These are phyloP conservation scores for Antrodiella citrinella DNA, from an alignment of 768 basidiomycete genomes.

Conservation along the genomic window DNA sequence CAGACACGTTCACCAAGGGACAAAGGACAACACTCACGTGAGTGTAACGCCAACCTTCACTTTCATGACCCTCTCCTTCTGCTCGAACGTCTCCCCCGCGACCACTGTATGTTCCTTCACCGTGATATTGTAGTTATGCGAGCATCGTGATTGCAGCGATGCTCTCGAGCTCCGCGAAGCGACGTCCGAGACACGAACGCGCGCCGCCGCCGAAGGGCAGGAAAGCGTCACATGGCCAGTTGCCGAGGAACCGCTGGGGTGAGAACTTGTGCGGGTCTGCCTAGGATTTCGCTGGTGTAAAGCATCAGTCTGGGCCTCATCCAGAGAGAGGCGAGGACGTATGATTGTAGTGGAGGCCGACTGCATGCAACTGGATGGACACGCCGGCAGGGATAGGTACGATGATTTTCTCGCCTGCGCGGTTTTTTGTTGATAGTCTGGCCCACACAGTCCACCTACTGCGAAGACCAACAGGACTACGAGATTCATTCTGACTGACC, in stretches of 20 bases:
- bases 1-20: neutral
- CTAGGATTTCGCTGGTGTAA: slow-evolving; percentile 31
- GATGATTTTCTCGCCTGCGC: slow-evolving; percentile 17
- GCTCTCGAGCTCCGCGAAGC: slow-evolving; percentile 41
- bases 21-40: slow-evolving; percentile 14
- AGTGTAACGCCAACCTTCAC: slow-evolving; percentile 14
- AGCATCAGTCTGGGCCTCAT: neutral
- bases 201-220: slow-evolving; percentile 43
- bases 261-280: slow-evolving; percentile 27
- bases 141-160: slow-evolving; percentile 41
- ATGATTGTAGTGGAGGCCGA: slow-evolving; percentile 29
- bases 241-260: slow-evolving; percentile 37
- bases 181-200: slow-evolving; percentile 15
- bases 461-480: neutral
- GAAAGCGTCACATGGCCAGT: slow-evolving; percentile 50
- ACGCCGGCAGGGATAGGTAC: slow-evolving; percentile 24
- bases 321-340: slow-evolving; percentile 7
- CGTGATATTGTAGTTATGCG: slow-evolving; percentile 36
- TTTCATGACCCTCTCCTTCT: slow-evolving; percentile 23
- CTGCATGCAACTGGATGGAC: slow-evolving; percentile 17
- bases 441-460: slow-evolving; percentile 5
- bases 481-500: neutral
- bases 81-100: slow-evolving; percentile 37
- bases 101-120: slow-evolving; percentile 23
- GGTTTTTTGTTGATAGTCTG: slow-evolving; percentile 17